Evolutionary conservation across 2,329 filamentous ascomycete genomes (phyloP).

Genomic region (Sporothrix luriei): DNA sequence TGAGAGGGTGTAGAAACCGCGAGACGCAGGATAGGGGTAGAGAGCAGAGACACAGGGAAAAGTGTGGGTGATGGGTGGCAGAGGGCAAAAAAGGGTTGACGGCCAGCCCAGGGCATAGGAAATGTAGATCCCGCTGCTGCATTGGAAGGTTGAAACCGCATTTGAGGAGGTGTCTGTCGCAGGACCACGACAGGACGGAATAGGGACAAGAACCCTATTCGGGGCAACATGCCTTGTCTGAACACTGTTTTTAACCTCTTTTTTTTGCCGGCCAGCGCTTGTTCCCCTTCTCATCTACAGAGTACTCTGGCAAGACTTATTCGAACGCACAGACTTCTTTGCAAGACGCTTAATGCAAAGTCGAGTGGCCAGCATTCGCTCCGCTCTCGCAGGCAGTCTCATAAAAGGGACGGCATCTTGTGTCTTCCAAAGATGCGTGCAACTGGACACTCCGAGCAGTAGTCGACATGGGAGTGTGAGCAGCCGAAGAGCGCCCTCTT

Average conservation of each 20-base stretch:
- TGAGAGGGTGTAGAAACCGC: constrained; percentile 16
- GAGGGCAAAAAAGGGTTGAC: constrained; percentile 8
- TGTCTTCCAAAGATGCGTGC: not conserved
- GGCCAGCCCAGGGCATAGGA: constrained; percentile 34
- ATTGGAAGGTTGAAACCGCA: constrained; percentile 41
- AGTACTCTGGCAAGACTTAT: not conserved
- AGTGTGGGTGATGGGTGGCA: constrained; percentile 13
- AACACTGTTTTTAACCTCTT: not conserved
- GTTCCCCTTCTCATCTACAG: not conserved
- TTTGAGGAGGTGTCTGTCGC: constrained; percentile 39
- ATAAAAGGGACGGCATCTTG: constrained; percentile 3
- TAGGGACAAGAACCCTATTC: not conserved
- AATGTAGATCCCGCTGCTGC: constrained; percentile 41
- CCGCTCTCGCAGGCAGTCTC: too few relatives aligned
- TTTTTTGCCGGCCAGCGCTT: not conserved
- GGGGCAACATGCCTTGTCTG: not conserved
- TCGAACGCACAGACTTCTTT: constrained; percentile 24
- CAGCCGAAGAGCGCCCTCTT: constrained; percentile 6
- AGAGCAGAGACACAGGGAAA: not conserved
- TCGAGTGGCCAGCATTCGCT: constrained; percentile 6
- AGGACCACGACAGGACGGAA: constrained; percentile 35
- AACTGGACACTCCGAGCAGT: not conserved
- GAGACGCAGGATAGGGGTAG: not conserved
- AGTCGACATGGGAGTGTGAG: constrained; percentile 13
- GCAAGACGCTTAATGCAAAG: constrained; percentile 26